phyloP scores from a whole-genome alignment of 177 flowering plant genomes.

The Vitis hybrid region DNA sequence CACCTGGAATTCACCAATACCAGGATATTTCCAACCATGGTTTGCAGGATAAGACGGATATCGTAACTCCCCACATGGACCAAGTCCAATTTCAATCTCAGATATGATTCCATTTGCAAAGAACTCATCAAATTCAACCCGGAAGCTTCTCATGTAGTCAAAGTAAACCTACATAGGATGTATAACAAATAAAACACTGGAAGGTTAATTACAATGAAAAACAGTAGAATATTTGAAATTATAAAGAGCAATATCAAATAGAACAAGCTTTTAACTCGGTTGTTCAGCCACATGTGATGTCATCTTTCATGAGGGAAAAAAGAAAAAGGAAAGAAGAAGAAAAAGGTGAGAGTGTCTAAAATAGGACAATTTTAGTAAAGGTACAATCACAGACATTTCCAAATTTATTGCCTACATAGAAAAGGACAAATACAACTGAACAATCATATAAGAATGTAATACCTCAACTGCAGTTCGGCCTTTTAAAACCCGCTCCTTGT shows the following conservation, averaged over 20 bases:
- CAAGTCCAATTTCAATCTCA: slow-evolving; percentile 82
- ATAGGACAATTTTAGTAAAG: background rate
- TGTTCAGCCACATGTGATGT: too few relatives aligned
- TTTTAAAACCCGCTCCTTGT: slow-evolving; percentile 75
- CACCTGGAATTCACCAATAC: slow-evolving; percentile 96
- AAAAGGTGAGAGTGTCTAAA: slow-evolving; percentile 9
- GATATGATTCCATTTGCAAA: slow-evolving; percentile 72
- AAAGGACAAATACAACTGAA: background rate
- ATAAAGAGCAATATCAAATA: background rate
- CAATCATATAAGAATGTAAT: slow-evolving; percentile 1
- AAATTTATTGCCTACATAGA: slow-evolving; percentile 26
- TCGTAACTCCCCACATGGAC: slow-evolving; percentile 88
- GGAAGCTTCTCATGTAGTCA: slow-evolving; percentile 92
- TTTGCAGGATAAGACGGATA: slow-evolving; percentile 79
- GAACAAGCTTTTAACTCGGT: too few relatives aligned
- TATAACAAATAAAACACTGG: too few relatives aligned
- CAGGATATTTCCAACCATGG: slow-evolving; percentile 91
- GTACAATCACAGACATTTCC: background rate
- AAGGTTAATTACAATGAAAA: too few relatives aligned
- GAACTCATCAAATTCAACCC: slow-evolving; percentile 79
- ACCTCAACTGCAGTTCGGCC: slow-evolving; percentile 92
- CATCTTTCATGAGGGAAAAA: too few relatives aligned
- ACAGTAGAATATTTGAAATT: background rate
- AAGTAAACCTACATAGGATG: slow-evolving; percentile 61
- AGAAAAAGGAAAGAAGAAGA: slow-evolving; percentile 15